These are phyloP conservation scores for Termitomyces sp. DNA, from an alignment of 1,284 basidiomycete genomes.

Conservation along the genomic window DNA sequence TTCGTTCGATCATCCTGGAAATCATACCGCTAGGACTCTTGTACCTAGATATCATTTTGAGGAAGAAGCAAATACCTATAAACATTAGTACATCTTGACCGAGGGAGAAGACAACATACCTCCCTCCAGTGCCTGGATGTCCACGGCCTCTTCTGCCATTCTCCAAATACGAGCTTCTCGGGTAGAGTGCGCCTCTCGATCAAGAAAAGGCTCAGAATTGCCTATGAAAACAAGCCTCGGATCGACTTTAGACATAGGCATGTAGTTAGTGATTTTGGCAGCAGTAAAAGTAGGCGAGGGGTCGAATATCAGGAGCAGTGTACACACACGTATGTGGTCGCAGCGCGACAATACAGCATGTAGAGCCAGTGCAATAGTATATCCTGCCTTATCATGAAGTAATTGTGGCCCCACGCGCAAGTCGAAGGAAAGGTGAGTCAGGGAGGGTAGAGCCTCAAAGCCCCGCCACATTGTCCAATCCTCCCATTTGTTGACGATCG, in stretches of 20 bases:
- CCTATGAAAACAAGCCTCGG: conserved; percentile 28
- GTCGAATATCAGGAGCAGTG: conserved; percentile 26
- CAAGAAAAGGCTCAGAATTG: conserved; percentile 28
- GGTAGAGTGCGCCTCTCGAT: conserved; percentile 26
- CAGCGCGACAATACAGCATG: conserved; percentile 16
- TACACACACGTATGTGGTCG: conserved; percentile 20
- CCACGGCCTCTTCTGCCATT: conserved; percentile 21
- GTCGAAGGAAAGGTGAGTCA: conserved; percentile 30
- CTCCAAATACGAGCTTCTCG: conserved; percentile 26
- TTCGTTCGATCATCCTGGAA: not conserved
- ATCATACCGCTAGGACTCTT: conserved; percentile 11
- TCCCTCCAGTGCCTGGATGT: conserved; percentile 10
- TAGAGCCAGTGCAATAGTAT: conserved; percentile 15
- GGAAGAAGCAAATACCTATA: not conserved
- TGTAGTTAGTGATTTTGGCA: conserved; percentile 4
- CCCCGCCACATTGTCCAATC: conserved; percentile 33
- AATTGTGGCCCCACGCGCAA: conserved; percentile 21
- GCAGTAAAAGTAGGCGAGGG: conserved; percentile 18
- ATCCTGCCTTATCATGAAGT: conserved; percentile 9
- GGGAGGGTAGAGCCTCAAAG: conserved; percentile 21
- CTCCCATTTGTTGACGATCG: conserved; percentile 32
- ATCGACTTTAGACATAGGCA: conserved; percentile 14
- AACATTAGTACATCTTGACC: not conserved
- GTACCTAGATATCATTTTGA: conserved; percentile 1
- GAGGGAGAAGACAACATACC: conserved; percentile 15